phyloP scores from a whole-genome alignment of 306 rosid genomes.

The Quercus gilva region DNA sequence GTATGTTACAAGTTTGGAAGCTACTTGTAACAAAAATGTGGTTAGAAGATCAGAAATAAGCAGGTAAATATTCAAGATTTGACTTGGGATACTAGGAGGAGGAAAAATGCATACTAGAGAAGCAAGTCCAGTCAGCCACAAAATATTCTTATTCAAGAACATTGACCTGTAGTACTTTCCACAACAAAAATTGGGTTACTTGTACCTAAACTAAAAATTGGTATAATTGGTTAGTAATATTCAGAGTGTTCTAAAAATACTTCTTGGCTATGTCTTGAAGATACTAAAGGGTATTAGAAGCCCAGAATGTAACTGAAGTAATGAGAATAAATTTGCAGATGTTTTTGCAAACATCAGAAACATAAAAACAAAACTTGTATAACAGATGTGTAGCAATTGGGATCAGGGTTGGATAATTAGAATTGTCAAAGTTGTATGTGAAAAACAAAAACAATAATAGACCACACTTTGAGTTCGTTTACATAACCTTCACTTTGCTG shows the following conservation, averaged over 20 bases:
- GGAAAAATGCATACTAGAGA: not conserved
- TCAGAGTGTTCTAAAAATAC: too few species aligned
- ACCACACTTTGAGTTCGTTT: not conserved
- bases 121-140: not conserved
- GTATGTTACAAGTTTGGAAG: too few species aligned
- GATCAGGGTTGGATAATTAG: not conserved
- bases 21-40: too few species aligned
- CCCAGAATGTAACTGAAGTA: not conserved
- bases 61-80: too few species aligned
- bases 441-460: not conserved
- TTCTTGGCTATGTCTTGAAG: not conserved
- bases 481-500: constrained; percentile 16
- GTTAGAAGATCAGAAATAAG: too few species aligned
- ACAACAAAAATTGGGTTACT: not conserved
- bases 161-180: not conserved
- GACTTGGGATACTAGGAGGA: not conserved
- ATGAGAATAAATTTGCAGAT: not conserved
- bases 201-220: not conserved
- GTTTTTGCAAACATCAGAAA: not conserved
- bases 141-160: not conserved
- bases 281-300: not conserved
- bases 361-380: not conserved
- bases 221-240: not conserved
- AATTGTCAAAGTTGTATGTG: not conserved
- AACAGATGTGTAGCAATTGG: not conserved